Evolutionary conservation across 805 yeast species (phyloP).

Genomic region (Komagataella mondaviorum): DNA sequence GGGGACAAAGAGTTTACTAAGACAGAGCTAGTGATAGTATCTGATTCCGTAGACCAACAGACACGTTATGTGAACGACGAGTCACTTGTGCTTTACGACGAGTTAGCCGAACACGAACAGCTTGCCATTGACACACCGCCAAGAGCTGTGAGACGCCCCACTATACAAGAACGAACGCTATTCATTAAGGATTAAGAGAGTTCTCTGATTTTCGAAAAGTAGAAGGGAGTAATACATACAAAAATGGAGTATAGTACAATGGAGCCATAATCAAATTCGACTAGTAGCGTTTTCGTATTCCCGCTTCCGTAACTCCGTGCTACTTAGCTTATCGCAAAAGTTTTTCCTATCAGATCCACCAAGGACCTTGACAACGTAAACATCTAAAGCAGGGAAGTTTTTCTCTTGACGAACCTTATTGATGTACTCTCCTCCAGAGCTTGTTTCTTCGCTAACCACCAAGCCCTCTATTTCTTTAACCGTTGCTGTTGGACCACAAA

Average conservation of each 20-base stretch:
- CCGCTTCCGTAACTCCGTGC: conserved; percentile 57
- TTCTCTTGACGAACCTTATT: conserved; percentile 49
- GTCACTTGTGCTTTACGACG: conserved; percentile 40
- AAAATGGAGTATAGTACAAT: not conserved
- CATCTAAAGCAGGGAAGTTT: conserved; percentile 35
- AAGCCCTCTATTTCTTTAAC: conserved; percentile 64
- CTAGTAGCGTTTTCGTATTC: conserved; percentile 11
- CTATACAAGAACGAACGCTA: conserved; percentile 43
- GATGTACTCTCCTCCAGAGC: conserved; percentile 58
- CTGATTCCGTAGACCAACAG: conserved; percentile 20
- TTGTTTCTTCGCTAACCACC: conserved; percentile 71
- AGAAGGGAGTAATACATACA: not conserved
- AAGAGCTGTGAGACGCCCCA: conserved; percentile 43
- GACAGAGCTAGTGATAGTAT: conserved; percentile 50
- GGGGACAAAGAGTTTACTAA: conserved; percentile 73
- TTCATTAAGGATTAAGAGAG: conserved; percentile 27
- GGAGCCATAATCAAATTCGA: not conserved
- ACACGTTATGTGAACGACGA: conserved; percentile 38
- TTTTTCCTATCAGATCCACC: conserved; percentile 28
- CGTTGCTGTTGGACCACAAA: conserved; percentile 89
- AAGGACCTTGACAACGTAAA: conserved; percentile 47
- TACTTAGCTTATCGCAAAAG: conserved; percentile 69
- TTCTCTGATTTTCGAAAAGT: not conserved
- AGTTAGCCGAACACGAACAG: conserved; percentile 32
- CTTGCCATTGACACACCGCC: conserved; percentile 86